Evolutionary conservation across 2,329 filamentous ascomycete species (phyloP).

Genomic region (Orbilia ellipsospora): DNA sequence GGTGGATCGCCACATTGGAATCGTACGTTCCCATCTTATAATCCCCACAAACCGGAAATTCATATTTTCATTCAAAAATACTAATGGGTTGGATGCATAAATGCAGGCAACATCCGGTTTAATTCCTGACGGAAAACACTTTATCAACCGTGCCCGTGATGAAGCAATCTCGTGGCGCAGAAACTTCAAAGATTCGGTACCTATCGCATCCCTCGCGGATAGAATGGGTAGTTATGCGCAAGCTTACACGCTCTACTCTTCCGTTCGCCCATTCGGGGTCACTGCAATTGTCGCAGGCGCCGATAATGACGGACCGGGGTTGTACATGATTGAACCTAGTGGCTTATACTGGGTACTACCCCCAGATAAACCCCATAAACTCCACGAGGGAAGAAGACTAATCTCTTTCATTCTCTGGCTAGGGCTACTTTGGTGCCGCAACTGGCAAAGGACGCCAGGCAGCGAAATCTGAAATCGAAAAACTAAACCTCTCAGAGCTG

Average conservation of each 20-base stretch:
- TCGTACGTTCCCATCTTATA: conserved; percentile 72
- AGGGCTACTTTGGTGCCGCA: conserved; percentile 96
- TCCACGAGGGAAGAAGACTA: not conserved
- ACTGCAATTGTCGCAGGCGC: conserved; percentile 93
- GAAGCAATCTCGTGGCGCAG: conserved; percentile 91
- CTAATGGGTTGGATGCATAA: not conserved
- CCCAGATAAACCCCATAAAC: not conserved
- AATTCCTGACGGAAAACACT: conserved; percentile 93
- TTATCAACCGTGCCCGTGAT: conserved; percentile 91
- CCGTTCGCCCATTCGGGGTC: conserved; percentile 95
- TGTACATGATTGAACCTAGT: conserved; percentile 99
- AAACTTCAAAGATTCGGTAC: conserved; percentile 94
- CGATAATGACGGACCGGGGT: conserved; percentile 91
- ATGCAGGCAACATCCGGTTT: conserved; percentile 89
- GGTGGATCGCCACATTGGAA: conserved; percentile 90
- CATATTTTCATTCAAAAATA: not conserved
- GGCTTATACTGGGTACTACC: conserved; percentile 84
- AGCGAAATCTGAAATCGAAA: conserved; percentile 98
- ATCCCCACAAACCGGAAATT: not conserved
- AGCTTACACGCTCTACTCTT: conserved; percentile 96
- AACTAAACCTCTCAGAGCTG: conserved; percentile 85
- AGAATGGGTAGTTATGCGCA: conserved; percentile 97
- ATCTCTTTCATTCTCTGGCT: not conserved
- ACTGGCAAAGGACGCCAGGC: conserved; percentile 97
- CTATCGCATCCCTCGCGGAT: conserved; percentile 84